Conservation (phyloP, 306 rosid species). For the Cicer pinnatifidum region DNA sequence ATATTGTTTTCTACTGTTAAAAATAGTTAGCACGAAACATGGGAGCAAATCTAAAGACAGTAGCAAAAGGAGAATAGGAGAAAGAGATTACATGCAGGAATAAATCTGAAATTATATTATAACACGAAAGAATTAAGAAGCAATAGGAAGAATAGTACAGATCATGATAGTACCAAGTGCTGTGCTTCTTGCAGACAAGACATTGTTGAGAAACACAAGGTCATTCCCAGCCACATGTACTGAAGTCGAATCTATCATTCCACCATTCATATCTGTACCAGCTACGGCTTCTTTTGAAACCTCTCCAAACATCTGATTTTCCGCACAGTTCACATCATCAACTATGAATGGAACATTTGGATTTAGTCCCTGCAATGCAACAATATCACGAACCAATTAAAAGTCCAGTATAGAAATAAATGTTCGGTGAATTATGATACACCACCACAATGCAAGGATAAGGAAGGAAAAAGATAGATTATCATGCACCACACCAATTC, state of each 20-base stretch:
- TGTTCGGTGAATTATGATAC: conserved; percentile 2
- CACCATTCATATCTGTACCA: conserved; percentile 41
- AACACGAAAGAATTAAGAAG: conserved; percentile 7
- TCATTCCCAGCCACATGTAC: conserved; percentile 49
- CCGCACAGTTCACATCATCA: conserved; percentile 50
- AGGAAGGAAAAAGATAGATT: conserved; percentile 18
- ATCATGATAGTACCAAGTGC: conserved; percentile 50
- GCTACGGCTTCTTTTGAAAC: conserved; percentile 50
- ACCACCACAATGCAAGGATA: background rate
- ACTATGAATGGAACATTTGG: conserved; percentile 50
- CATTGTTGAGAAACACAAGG: conserved; percentile 46
- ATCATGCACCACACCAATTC: conserved; percentile 23
- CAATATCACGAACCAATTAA: conserved; percentile 45
- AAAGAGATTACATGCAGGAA: background rate
- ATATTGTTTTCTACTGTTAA: background rate
- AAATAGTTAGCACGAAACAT: background rate
- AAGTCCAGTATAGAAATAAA: conserved; percentile 1
- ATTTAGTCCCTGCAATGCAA: conserved; percentile 52
- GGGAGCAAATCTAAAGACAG: background rate
- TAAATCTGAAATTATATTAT: conserved; percentile 28
- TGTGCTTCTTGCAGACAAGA: conserved; percentile 47
- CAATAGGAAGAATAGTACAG: conserved; percentile 24
- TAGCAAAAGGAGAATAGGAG: background rate
- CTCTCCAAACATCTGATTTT: conserved; percentile 47
- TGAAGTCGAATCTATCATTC: conserved; percentile 47